A percentile compares a stretch with the other conserved stretches of the same genome.
phyloP scores from a whole-genome alignment of 176 grass and related monocot species.

The Aegilops bicornis region DNA sequence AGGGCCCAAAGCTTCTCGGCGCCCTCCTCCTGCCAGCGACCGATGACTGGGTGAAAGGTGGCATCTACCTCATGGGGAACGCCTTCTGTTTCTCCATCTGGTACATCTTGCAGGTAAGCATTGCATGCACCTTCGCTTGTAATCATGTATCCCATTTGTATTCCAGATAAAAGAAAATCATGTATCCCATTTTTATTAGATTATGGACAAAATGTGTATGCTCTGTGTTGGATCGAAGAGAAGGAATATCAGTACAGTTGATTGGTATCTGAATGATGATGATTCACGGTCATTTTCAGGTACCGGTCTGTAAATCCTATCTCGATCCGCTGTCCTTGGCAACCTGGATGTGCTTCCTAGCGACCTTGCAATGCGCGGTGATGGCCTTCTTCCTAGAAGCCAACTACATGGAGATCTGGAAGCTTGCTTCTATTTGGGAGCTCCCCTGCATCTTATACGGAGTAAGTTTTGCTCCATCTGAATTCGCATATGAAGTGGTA shows the following conservation, averaged over 20 bases:
- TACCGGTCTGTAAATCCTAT: slow-evolving; percentile 48
- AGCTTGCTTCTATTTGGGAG: slow-evolving; percentile 52
- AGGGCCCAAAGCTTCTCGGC: slow-evolving; percentile 49
- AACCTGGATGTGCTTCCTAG: slow-evolving; percentile 68
- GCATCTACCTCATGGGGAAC: slow-evolving; percentile 49
- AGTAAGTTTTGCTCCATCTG: slow-evolving; percentile 32
- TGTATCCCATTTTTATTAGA: not conserved
- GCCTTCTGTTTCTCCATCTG: slow-evolving; percentile 51
- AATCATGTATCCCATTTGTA: not conserved
- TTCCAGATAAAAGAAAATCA: no score
- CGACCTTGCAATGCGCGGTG: slow-evolving; percentile 53
- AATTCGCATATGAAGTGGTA: no score
- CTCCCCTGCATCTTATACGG: slow-evolving; percentile 56
- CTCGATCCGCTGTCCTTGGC: slow-evolving; percentile 56
- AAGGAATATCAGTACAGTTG: not conserved
- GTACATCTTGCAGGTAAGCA: slow-evolving; percentile 61
- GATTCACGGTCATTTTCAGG: slow-evolving; percentile 12
- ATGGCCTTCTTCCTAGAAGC: slow-evolving; percentile 50
- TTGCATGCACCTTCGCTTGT: not conserved
- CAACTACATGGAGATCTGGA: slow-evolving; percentile 43
- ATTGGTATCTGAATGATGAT: not conserved
- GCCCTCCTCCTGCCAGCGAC: not conserved
- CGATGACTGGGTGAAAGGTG: slow-evolving; percentile 46
- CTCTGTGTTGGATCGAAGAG: not conserved
- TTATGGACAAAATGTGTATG: not conserved